Percentiles rank a stretch among this genome's conserved stretches.
Evolutionary conservation across 2,329 filamentous ascomycete species (phyloP).

Genomic region (Ophiognomonia clavigignenti-juglandacearum): DNA sequence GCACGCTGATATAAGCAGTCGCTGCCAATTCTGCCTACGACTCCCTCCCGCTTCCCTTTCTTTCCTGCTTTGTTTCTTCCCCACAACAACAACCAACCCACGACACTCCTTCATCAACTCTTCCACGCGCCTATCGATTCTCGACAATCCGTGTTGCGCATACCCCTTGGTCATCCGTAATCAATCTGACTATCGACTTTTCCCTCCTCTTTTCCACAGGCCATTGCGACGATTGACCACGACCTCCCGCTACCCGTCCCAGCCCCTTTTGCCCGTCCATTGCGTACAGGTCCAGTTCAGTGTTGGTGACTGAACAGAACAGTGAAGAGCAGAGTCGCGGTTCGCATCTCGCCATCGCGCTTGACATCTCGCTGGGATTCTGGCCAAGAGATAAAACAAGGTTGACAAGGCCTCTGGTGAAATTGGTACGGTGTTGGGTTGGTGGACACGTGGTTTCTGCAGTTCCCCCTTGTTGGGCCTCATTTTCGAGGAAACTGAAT

Average conservation of each 20-base stretch:
- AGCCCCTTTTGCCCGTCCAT: not conserved
- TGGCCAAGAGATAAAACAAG: slow-evolving; percentile 17
- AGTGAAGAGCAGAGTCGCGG: slow-evolving; percentile 1
- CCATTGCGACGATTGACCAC: not conserved
- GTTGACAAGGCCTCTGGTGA: slow-evolving; percentile 11
- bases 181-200: not conserved
- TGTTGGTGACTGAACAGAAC: not conserved
- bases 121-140: not conserved
- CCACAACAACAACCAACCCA: not conserved
- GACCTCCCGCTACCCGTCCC: not conserved
- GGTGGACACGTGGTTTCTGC: slow-evolving; percentile 17
- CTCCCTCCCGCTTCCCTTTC: not conserved
- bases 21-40: no score
- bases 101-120: not conserved
- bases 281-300: not conserved
- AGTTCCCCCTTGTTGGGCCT: slow-evolving; percentile 21
- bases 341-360: slow-evolving; percentile 6
- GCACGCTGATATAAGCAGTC: no score
- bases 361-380: slow-evolving; percentile 15
- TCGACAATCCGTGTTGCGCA: not conserved
- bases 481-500: slow-evolving; percentile 4
- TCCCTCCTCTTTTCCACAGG: not conserved
- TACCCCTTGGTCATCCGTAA: not conserved
- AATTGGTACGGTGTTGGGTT: slow-evolving; percentile 14
- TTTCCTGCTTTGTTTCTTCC: not conserved